Percentiles rank a stretch among this genome's conserved stretches.
Conservation (phyloP, 345 rosid genomes). For the Xanthoceras sorbifolium region DNA sequence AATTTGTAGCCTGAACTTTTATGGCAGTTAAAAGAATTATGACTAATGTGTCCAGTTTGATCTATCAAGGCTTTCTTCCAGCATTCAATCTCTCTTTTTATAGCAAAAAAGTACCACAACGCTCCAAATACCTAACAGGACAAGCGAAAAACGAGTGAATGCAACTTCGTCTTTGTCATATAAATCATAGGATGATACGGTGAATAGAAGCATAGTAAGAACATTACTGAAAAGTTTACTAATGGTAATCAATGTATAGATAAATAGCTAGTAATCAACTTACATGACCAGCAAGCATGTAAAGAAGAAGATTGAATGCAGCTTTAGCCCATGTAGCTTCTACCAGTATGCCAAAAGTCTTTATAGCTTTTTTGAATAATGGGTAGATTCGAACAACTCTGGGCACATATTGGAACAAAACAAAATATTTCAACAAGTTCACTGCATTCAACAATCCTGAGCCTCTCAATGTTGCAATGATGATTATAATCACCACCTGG, state of each 20-base stretch:
- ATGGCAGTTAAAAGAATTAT: neutral
- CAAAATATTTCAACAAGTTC: conserved; percentile 23
- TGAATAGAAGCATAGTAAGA: too few relatives aligned
- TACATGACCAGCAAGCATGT: too few relatives aligned
- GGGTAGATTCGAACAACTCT: conserved; percentile 36
- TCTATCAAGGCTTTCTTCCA: neutral
- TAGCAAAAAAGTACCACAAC: conserved; percentile 9
- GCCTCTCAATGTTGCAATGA: conserved; percentile 30
- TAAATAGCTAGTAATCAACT: too few relatives aligned
- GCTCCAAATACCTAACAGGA: conserved; percentile 5
- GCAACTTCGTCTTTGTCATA: neutral
- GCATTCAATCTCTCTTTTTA: conserved; percentile 2
- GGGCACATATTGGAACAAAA: conserved; percentile 39
- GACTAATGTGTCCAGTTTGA: neutral
- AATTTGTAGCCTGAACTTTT: neutral
- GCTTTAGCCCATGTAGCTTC: conserved; percentile 35
- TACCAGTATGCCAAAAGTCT: conserved; percentile 33
- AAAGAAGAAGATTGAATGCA: neutral
- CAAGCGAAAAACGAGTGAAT: neutral
- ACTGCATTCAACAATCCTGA: conserved; percentile 30
- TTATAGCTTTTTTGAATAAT: conserved; percentile 29
- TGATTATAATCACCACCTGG: conserved; percentile 34
- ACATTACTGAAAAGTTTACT: too few relatives aligned
- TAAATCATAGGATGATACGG: too few relatives aligned
- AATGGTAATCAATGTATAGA: too few relatives aligned